Conservation (phyloP, 2,329 filamentous ascomycete genomes). For the Elsinoe fawcettii region DNA sequence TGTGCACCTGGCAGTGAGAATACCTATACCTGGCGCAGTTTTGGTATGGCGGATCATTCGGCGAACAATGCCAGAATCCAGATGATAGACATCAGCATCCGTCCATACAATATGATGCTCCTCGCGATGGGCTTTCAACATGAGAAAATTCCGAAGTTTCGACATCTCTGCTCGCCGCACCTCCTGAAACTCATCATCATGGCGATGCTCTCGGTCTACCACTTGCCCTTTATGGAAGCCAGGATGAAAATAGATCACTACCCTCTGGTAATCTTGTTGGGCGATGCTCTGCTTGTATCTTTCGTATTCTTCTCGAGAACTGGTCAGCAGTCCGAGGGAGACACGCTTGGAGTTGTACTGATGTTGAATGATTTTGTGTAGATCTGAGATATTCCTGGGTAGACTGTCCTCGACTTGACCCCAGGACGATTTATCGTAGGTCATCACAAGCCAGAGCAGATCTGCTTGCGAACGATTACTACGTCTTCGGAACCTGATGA, state of each 20-base stretch:
- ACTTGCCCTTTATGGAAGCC: not conserved
- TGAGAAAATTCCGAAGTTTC: constrained; percentile 30
- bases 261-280: not conserved
- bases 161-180: constrained; percentile 21
- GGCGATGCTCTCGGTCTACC: constrained; percentile 4
- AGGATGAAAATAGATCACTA: not conserved
- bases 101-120: constrained; percentile 32
- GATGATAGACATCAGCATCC: constrained; percentile 32
- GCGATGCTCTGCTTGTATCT: not conserved
- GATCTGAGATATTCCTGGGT: not conserved
- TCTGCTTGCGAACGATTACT: not conserved
- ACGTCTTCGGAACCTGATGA: no score
- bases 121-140: constrained; percentile 26
- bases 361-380: not conserved
- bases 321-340: constrained; percentile 2
- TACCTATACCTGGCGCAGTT: constrained; percentile 24
- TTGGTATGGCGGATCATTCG: constrained; percentile 27
- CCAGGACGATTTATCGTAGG: not conserved
- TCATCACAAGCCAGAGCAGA: constrained; percentile 8
- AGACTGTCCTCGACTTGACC: not conserved
- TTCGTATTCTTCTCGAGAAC: constrained; percentile 1
- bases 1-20: constrained; percentile 30
- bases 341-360: not conserved
- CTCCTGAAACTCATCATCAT: not conserved
- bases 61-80: constrained; percentile 28